These are phyloP conservation scores for Arachis hypogaea DNA, from an alignment of 306 rosid species.

Conservation along the genomic window DNA sequence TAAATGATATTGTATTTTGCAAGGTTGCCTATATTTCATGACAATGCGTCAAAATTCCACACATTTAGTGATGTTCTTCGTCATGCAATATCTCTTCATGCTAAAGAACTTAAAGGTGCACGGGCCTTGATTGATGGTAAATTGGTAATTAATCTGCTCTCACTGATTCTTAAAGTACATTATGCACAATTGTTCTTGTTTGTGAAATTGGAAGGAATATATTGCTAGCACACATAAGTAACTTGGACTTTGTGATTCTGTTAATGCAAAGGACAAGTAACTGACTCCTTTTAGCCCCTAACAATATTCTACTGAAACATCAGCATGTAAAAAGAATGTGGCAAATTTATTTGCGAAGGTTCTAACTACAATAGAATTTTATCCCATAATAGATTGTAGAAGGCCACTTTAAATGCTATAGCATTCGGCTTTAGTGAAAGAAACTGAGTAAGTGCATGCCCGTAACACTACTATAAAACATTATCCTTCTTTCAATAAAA, in stretches of 20 bases:
- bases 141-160: conserved; percentile 56
- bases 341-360: not conserved
- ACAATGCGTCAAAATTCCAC: conserved; percentile 57
- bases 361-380: not conserved
- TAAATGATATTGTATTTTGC: conserved; percentile 37
- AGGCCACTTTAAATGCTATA: not conserved
- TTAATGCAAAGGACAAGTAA: too few species aligned
- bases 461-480: not conserved
- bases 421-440: not conserved
- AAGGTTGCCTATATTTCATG: conserved; percentile 71
- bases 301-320: not conserved
- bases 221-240: not conserved
- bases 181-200: conserved; percentile 16
- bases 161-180: not conserved
- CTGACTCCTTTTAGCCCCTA: not conserved
- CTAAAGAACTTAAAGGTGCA: conserved; percentile 65
- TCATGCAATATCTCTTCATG: conserved; percentile 71
- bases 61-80: conserved; percentile 65
- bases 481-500: not conserved
- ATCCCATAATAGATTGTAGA: not conserved
- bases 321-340: conserved; percentile 8
- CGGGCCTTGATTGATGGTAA: conserved; percentile 77
- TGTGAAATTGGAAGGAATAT: conserved; percentile 18
- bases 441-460: not conserved
- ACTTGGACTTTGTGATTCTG: too few species aligned